Base-by-base conservation (phyloP, 2,329 filamentous ascomycete species). In the Penicillium olsonii region DNA sequence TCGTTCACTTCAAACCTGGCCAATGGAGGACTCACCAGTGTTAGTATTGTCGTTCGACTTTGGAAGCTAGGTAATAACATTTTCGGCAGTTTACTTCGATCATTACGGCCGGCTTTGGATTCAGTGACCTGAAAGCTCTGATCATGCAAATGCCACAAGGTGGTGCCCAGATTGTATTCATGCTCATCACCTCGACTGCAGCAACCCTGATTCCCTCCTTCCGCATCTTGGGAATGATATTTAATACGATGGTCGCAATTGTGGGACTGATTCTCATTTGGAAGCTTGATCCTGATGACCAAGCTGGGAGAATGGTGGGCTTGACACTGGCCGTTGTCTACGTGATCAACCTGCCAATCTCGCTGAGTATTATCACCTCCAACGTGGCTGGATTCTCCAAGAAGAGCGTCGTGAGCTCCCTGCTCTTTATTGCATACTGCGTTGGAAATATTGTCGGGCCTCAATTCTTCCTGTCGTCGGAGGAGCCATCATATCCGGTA, bases 341-440 rank as follows among this genome's bases (percentile, higher is more conserved):
- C 37, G 63, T 60, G 3, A 56, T 60, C 14, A 66, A 65, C 14
- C 52, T 68, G n/a, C 64, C 66, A 2, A 55, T 69, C 11, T 61
- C 59, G 2, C 39, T 69, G 19, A 65, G 61, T 45, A 35, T 66
- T 3, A 52, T 64, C 20, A 63, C 60, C 2, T 63, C 60, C 1
- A 69, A 68, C 50, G 56, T 66, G 24, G 63, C 64, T 7, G 66
- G 66, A 3, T 62, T 64, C 24, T 64, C 66, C 1, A 68, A 68
- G 46, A 66, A 63, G 33, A 61, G 54, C 20, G 59, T 61, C 2
- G 56, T 63, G 2, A 61, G 67, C 0, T 77, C 77, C 0, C 65
- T 76, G 8, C 50, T 81, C 5, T 81, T 81, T 50, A 76, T 75
- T 1, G 77, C 58, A 1, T 64, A 65, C 22, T 64, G 64, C 29